phyloP scores from a whole-genome alignment of 1,284 basidiomycete species.

The Pulchroboletus neoregius region DNA sequence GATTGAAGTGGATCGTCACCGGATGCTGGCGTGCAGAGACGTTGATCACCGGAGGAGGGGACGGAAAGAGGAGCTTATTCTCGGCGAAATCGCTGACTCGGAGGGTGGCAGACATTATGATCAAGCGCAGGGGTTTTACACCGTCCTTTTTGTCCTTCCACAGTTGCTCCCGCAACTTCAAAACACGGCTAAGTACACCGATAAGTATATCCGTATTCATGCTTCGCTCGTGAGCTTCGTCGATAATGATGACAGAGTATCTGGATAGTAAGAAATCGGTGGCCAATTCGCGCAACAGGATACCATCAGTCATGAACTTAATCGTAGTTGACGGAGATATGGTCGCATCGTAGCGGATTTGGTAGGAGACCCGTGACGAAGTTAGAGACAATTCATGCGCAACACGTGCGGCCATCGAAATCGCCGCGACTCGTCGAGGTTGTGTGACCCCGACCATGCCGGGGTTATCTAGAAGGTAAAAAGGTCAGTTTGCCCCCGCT shows the following conservation, averaged over 20 bases:
- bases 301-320: slow-evolving; percentile 99
- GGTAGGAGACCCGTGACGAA: slow-evolving; percentile 84
- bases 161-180: slow-evolving; percentile 82
- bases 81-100: slow-evolving; percentile 91
- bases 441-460: slow-evolving; percentile 99
- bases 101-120: slow-evolving; percentile 99
- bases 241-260: slow-evolving; percentile 94
- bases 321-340: slow-evolving; percentile 86
- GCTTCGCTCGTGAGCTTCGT: slow-evolving; percentile 97
- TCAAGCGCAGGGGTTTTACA: slow-evolving; percentile 76
- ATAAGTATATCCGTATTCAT: slow-evolving; percentile 99
- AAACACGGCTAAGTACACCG: slow-evolving; percentile 90
- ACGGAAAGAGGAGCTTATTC: slow-evolving; percentile 79
- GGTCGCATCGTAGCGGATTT: slow-evolving; percentile 96
- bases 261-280: slow-evolving; percentile 86
- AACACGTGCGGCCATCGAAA: slow-evolving; percentile 93
- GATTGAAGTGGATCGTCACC: slow-evolving; percentile 92
- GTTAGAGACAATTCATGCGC: slow-evolving; percentile 83
- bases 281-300: slow-evolving; percentile 89
- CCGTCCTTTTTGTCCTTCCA: slow-evolving; percentile 68
- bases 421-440: slow-evolving; percentile 94
- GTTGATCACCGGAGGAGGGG: slow-evolving; percentile 86
- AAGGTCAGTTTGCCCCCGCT: slow-evolving; percentile 4
- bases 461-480: slow-evolving; percentile 69
- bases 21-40: slow-evolving; percentile 92